phyloP scores from a whole-genome alignment of 768 basidiomycete species.

The Termitomyces sp. region DNA sequence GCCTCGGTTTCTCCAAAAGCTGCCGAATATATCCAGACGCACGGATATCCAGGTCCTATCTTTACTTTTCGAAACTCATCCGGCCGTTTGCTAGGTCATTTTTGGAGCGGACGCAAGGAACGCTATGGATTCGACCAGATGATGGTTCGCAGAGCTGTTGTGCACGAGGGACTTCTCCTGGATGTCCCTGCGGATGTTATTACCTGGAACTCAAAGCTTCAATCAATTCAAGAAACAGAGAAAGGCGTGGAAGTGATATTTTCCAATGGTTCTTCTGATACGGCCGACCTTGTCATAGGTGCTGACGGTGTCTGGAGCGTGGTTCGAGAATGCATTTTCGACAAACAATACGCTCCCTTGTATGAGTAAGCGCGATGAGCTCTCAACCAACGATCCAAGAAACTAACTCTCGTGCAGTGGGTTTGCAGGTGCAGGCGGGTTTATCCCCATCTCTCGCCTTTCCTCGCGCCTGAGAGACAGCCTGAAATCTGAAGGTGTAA shows the following conservation, averaged over 20 bases:
- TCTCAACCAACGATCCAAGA: background rate
- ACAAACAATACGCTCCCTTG: slow-evolving; percentile 20
- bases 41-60: slow-evolving; percentile 6
- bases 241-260: slow-evolving; percentile 24
- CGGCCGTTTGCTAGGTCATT: slow-evolving; percentile 29
- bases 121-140: slow-evolving; percentile 29
- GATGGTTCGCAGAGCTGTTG: slow-evolving; percentile 28
- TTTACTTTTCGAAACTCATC: slow-evolving; percentile 24
- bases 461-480: slow-evolving; percentile 23
- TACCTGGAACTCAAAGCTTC: slow-evolving; percentile 27
- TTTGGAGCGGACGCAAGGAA: slow-evolving; percentile 23
- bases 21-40: slow-evolving; percentile 25
- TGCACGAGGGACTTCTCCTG: slow-evolving; percentile 30
- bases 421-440: slow-evolving; percentile 34
- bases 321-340: slow-evolving; percentile 29
- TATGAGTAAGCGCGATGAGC: slow-evolving; percentile 22
- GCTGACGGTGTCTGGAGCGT: slow-evolving; percentile 37
- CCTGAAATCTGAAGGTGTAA: slow-evolving; percentile 25
- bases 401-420: slow-evolving; percentile 9
- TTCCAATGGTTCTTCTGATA: slow-evolving; percentile 27
- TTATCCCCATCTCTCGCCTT: slow-evolving; percentile 28
- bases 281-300: slow-evolving; percentile 35
- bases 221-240: slow-evolving; percentile 22
- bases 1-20: slow-evolving; percentile 24
- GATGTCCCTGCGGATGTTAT: slow-evolving; percentile 26